Percentiles rank a stretch among this genome's conserved stretches.
These are phyloP conservation scores for Termitomyces titanicus DNA, from an alignment of 768 basidiomycete genomes.

Conservation along the genomic window DNA sequence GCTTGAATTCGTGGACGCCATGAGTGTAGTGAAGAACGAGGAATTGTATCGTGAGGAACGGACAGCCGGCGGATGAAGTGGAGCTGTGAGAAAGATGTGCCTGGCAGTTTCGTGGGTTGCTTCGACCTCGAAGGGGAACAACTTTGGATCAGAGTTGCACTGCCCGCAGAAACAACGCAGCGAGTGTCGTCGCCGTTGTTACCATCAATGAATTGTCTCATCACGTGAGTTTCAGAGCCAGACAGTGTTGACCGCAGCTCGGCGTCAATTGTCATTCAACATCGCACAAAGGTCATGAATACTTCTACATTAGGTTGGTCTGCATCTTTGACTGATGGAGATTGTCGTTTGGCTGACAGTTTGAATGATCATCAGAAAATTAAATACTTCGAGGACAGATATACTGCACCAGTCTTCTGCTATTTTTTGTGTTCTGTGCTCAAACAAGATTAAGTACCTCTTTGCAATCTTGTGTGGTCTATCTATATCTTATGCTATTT, in stretches of 20 bases:
- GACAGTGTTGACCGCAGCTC: too few species aligned
- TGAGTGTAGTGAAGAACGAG: neutral
- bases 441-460: too few species aligned
- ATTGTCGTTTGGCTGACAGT: neutral
- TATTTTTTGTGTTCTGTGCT: too few species aligned
- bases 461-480: too few species aligned
- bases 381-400: too few species aligned
- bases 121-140: neutral
- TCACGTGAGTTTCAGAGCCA: too few species aligned
- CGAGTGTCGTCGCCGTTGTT: neutral
- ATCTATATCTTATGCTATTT: too few species aligned
- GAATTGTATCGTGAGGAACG: neutral
- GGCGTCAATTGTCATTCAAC: too few species aligned
- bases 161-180: neutral
- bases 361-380: neutral
- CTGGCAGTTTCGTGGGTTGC: conserved; percentile 2
- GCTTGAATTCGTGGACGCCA: too few species aligned
- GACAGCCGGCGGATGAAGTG: neutral
- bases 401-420: too few species aligned
- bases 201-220: neutral
- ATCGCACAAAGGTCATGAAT: too few species aligned
- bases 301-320: too few species aligned
- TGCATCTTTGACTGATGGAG: neutral
- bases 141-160: neutral
- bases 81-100: neutral